These are phyloP conservation scores for Candida nanaspora DNA, from an alignment of 805 yeast genomes.

Conservation along the genomic window DNA sequence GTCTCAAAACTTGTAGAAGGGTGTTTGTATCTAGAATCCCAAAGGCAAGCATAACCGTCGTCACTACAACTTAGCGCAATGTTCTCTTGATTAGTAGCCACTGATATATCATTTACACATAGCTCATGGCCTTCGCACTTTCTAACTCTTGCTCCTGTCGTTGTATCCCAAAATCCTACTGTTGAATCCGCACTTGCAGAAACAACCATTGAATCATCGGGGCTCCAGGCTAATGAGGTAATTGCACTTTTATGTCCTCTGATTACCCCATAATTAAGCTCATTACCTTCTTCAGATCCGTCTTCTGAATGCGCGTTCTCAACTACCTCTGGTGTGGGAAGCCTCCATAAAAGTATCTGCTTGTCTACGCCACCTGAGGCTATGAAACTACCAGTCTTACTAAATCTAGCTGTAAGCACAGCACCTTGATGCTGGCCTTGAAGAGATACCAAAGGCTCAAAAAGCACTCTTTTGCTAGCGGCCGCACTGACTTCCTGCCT, in stretches of 20 bases:
- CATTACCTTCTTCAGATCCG: background rate
- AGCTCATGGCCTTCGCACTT: constrained; percentile 46
- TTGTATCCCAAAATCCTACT: constrained; percentile 55
- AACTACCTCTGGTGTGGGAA: constrained; percentile 7
- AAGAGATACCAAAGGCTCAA: constrained; percentile 16
- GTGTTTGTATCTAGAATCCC: constrained; percentile 59
- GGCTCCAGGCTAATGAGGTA: constrained; percentile 49
- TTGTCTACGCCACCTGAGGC: constrained; percentile 63
- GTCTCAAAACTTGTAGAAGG: constrained; percentile 31
- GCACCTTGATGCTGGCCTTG: constrained; percentile 46
- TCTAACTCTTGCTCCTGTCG: constrained; percentile 46
- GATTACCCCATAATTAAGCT: constrained; percentile 36
- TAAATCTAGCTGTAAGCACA: constrained; percentile 47
- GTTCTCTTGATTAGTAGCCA: constrained; percentile 19
- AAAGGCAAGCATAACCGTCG: constrained; percentile 50
- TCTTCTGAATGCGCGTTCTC: constrained; percentile 1
- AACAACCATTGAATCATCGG: constrained; percentile 34
- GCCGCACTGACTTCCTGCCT: background rate
- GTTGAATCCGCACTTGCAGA: constrained; percentile 58
- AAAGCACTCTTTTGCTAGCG: background rate
- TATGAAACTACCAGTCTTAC: constrained; percentile 38
- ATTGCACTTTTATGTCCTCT: constrained; percentile 60
- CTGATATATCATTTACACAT: constrained; percentile 49
- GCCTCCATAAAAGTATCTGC: constrained; percentile 28
- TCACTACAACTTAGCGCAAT: constrained; percentile 51